phyloP scores from a whole-genome alignment of 2,329 filamentous ascomycete genomes.

The Cladophialophora yegresii region DNA sequence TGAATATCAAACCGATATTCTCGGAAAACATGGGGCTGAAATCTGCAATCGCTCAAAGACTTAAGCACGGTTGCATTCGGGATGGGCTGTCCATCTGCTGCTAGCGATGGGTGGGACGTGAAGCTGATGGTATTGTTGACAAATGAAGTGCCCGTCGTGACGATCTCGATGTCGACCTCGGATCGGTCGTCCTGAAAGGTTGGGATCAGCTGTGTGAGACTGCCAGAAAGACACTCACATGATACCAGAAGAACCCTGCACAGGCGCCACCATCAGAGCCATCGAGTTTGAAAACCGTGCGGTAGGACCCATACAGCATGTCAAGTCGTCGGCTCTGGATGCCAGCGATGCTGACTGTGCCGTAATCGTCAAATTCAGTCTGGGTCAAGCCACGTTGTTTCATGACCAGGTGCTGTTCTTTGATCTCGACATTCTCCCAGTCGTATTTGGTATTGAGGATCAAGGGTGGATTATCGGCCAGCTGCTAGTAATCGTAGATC shows the following conservation, averaged over 20 bases:
- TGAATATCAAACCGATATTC: conserved; percentile 40
- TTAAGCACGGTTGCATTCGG: conserved; percentile 37
- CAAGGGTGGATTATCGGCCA: conserved; percentile 33
- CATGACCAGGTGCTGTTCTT: conserved; percentile 36
- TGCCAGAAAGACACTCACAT: conserved; percentile 29
- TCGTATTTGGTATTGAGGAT: conserved; percentile 37
- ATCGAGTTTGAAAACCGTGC: conserved; percentile 37
- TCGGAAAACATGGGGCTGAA: conserved; percentile 30
- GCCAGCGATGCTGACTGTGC: conserved; percentile 38
- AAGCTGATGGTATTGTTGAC: conserved; percentile 38
- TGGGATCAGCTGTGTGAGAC: background rate
- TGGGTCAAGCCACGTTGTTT: conserved; percentile 37
- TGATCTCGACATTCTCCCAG: conserved; percentile 37
- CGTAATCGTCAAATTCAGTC: conserved; percentile 25
- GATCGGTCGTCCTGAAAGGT: conserved; percentile 36
- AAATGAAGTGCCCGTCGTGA: conserved; percentile 36
- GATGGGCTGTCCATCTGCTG: conserved; percentile 32
- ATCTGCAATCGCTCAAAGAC: conserved; percentile 23
- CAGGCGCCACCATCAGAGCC: conserved; percentile 38
- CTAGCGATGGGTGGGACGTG: conserved; percentile 38
- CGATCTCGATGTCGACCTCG: conserved; percentile 39
- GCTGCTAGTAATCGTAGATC: conserved; percentile 38
- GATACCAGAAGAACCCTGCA: conserved; percentile 41
- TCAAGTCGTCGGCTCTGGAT: conserved; percentile 36
- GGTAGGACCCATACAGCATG: conserved; percentile 38